phyloP scores from a whole-genome alignment of 2,329 filamentous ascomycete genomes.

The Epichloe sylvatica region DNA sequence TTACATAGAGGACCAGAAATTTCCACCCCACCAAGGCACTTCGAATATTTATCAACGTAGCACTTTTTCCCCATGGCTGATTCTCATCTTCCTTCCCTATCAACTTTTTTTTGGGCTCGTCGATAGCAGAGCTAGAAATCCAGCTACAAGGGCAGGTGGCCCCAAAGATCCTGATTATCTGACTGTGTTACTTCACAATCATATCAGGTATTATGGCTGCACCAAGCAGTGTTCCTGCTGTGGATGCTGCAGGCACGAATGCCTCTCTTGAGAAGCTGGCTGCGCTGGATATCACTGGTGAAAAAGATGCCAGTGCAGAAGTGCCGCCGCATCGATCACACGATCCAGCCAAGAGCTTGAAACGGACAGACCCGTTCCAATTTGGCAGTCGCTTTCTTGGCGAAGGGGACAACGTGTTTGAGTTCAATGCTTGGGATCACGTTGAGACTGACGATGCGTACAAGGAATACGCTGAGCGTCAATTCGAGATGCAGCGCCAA shows the following conservation, averaged over 20 bases:
- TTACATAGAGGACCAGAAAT: not conserved
- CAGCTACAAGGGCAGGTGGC: conserved; percentile 1
- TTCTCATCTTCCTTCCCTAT: not conserved
- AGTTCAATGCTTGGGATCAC: conserved; percentile 98
- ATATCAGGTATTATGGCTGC: conserved; percentile 1
- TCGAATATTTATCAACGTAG: not conserved
- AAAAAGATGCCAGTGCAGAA: not conserved
- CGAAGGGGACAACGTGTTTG: conserved; percentile 78
- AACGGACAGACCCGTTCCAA: conserved; percentile 83
- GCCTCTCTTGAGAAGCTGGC: conserved; percentile 13
- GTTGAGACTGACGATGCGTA: conserved; percentile 86
- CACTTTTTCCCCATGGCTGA: not conserved
- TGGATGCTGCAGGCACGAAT: conserved; percentile 9
- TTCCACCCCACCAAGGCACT: not conserved
- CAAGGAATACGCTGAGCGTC: conserved; percentile 69
- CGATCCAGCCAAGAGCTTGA: conserved; percentile 59
- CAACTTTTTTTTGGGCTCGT: not conserved
- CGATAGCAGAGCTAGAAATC: not conserved
- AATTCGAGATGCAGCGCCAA: conserved; percentile 73
- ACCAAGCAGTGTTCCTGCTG: conserved; percentile 12
- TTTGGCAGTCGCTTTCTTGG: conserved; percentile 83
- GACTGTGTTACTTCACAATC: not conserved
- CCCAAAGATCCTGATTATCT: not conserved
- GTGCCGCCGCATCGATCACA: conserved; percentile 55
- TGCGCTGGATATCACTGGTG: conserved; percentile 10